Percentiles rank a stretch among this genome's conserved stretches.
Evolutionary conservation across 2,329 filamentous ascomycete genomes (phyloP).

Genomic region (Sordariomycetes sp.): DNA sequence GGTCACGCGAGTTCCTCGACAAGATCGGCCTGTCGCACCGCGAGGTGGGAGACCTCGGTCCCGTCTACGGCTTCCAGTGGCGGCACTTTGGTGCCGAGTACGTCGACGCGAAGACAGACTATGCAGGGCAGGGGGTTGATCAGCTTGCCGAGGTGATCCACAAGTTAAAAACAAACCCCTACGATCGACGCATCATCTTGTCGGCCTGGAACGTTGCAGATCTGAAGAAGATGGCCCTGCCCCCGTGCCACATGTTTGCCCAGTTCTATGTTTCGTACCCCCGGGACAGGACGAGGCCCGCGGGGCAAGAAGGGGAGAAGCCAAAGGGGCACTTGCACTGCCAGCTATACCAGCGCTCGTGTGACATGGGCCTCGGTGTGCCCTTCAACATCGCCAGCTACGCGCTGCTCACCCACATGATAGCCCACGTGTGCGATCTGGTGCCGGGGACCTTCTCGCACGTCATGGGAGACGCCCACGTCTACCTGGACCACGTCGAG

Average conservation of each 20-base stretch:
- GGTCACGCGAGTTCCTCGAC: slow-evolving; percentile 82
- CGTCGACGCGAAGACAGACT: slow-evolving; percentile 66
- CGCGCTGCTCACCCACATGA: slow-evolving; percentile 87
- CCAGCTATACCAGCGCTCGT: slow-evolving; percentile 84
- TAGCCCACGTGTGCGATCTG: slow-evolving; percentile 77
- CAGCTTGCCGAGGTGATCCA: slow-evolving; percentile 84
- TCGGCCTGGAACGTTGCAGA: slow-evolving; percentile 91
- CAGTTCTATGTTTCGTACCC: slow-evolving; percentile 88
- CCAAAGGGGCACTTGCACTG: slow-evolving; percentile 67
- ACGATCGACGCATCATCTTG: slow-evolving; percentile 82
- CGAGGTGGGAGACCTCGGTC: slow-evolving; percentile 80
- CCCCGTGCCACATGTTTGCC: slow-evolving; percentile 95
- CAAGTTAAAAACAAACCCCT: slow-evolving; percentile 74
- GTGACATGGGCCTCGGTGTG: slow-evolving; percentile 94
- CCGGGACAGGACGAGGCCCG: slow-evolving; percentile 8
- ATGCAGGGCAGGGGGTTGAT: slow-evolving; percentile 80
- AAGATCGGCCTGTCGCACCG: slow-evolving; percentile 71
- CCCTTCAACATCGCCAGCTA: slow-evolving; percentile 98
- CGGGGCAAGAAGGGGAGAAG: slow-evolving; percentile 23
- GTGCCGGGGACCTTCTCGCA: slow-evolving; percentile 82
- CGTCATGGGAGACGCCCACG: slow-evolving; percentile 96
- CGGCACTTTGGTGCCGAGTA: slow-evolving; percentile 95
- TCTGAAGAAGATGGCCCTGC: slow-evolving; percentile 77
- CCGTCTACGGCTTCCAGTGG: slow-evolving; percentile 98
- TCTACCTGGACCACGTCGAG: slow-evolving; percentile 88